Percentiles rank a stretch among this genome's conserved stretches.
These are phyloP conservation scores for Penicillium freii DNA, from an alignment of 2,329 filamentous ascomycete species.

Conservation along the genomic window DNA sequence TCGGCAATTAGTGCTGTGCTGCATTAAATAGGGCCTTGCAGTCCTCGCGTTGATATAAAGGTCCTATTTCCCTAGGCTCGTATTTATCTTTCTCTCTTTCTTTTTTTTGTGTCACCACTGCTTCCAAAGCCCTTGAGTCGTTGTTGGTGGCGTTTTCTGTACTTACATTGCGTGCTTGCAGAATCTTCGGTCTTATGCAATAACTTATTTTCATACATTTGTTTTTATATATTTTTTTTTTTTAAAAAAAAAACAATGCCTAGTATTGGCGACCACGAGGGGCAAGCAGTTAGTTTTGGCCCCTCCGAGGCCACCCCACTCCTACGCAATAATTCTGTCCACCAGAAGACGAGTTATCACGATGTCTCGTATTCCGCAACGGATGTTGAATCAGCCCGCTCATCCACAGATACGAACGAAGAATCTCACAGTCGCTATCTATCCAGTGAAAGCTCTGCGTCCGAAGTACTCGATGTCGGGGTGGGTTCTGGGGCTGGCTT, in stretches of 20 bases:
- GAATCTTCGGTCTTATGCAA: neutral
- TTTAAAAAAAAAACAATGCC: neutral
- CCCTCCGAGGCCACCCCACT: conserved; percentile 23
- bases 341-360: conserved; percentile 10
- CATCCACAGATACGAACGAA: conserved; percentile 14
- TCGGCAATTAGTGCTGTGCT: neutral
- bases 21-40: neutral
- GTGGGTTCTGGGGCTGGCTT: conserved; percentile 15
- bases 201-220: neutral
- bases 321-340: neutral
- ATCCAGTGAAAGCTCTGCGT: conserved; percentile 28
- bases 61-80: neutral
- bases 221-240: neutral
- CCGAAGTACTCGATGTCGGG: conserved; percentile 29
- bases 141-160: neutral
- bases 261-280: neutral
- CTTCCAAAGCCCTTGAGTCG: neutral
- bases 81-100: too few species aligned
- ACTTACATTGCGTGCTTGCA: neutral
- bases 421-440: conserved; percentile 18
- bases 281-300: neutral
- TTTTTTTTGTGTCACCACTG: neutral
- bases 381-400: conserved; percentile 11
- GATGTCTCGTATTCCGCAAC: conserved; percentile 1
- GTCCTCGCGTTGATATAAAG: neutral